Conservation (phyloP, 495 filamentous ascomycete species). For the Penicillium fimorum region DNA sequence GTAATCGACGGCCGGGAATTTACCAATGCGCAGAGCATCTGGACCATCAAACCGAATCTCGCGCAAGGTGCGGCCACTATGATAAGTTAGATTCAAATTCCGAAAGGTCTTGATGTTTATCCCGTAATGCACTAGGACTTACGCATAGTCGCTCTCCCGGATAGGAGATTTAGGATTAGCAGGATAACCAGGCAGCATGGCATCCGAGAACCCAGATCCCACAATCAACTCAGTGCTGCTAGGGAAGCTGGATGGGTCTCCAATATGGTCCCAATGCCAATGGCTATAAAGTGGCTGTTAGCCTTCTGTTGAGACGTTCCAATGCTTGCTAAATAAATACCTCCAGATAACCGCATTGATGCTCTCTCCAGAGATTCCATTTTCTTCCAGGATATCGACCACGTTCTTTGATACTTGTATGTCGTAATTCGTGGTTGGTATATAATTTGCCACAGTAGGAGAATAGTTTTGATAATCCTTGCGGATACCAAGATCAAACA, state of each 20-base stretch:
- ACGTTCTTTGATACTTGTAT: neutral
- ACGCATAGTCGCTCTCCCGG: constrained; percentile 45
- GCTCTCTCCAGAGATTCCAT: neutral
- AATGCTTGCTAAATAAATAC: neutral
- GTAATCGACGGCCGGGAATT: constrained; percentile 52
- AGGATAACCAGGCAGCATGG: constrained; percentile 47
- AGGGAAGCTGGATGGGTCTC: constrained; percentile 49
- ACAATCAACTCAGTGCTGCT: constrained; percentile 46
- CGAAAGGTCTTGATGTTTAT: too few relatives aligned
- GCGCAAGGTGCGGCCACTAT: neutral
- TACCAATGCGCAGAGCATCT: constrained; percentile 27
- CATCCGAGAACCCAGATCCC: constrained; percentile 49
- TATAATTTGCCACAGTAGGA: neutral
- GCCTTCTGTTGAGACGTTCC: neutral
- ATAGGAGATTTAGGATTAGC: constrained; percentile 32
- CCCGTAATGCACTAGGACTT: constrained; percentile 20
- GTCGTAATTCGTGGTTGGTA: neutral
- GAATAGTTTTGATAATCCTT: constrained; percentile 2
- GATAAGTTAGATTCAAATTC: constrained; percentile 11
- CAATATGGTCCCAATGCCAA: constrained; percentile 57
- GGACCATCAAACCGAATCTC: neutral
- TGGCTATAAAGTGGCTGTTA: constrained; percentile 39
- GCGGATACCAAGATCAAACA: constrained; percentile 6
- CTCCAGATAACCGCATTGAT: constrained; percentile 7
- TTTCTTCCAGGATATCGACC: neutral